These are phyloP conservation scores for Evansstolkia leycettana DNA, from an alignment of 495 filamentous ascomycete genomes.

Conservation along the genomic window DNA sequence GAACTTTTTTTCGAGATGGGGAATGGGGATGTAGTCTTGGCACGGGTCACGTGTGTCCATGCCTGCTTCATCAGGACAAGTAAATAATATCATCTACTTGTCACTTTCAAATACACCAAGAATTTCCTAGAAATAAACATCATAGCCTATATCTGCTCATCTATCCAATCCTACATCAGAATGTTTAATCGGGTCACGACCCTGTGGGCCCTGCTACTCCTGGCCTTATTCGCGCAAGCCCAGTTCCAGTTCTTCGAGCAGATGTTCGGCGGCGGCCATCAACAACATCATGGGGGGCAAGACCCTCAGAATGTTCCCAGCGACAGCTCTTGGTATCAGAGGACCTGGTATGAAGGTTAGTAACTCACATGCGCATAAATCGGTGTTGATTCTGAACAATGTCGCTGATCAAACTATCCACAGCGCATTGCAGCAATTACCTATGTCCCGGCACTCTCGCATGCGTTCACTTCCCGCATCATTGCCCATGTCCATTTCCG, in stretches of 20 bases:
- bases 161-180: slow-evolving; percentile 17
- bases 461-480: slow-evolving; percentile 86
- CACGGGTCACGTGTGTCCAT: slow-evolving; percentile 3
- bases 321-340: slow-evolving; percentile 65
- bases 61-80: neutral
- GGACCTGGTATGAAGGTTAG: slow-evolving; percentile 53
- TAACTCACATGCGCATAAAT: neutral
- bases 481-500: slow-evolving; percentile 90
- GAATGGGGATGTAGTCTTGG: slow-evolving; percentile 17
- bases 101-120: too few relatives aligned
- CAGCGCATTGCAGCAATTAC: slow-evolving; percentile 73
- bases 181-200: slow-evolving; percentile 11
- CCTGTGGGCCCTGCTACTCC: slow-evolving; percentile 34
- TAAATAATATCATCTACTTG: too few relatives aligned
- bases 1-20: slow-evolving; percentile 20
- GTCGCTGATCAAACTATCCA: neutral
- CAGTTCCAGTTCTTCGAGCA: slow-evolving; percentile 91
- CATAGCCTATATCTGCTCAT: slow-evolving; percentile 1
- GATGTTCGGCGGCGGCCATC: slow-evolving; percentile 51
- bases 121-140: too few relatives aligned
- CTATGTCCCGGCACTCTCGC: slow-evolving; percentile 84
- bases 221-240: slow-evolving; percentile 37
- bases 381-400: too few relatives aligned
- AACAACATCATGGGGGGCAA: slow-evolving; percentile 49
- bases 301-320: slow-evolving; percentile 64